Conservation (phyloP, 768 basidiomycete species). For the Boletus sp. region DNA sequence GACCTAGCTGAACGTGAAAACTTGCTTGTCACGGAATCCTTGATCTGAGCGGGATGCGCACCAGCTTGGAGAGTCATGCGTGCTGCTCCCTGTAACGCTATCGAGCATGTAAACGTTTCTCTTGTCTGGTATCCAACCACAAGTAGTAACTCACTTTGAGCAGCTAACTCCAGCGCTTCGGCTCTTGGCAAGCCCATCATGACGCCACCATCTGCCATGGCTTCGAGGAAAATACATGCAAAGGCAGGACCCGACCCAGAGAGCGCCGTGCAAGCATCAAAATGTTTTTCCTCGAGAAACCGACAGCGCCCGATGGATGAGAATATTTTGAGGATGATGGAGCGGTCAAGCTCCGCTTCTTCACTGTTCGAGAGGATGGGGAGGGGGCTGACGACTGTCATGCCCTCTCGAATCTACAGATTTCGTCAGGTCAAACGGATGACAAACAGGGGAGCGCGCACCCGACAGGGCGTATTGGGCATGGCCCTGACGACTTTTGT, state of each 20-base stretch:
- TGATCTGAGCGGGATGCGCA: slow-evolving; percentile 93
- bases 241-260: slow-evolving; percentile 97
- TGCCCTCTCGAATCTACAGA: slow-evolving; percentile 92
- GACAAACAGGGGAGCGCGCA: slow-evolving; percentile 34
- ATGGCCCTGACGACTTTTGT: slow-evolving; percentile 92
- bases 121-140: neutral
- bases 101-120: neutral
- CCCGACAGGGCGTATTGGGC: slow-evolving; percentile 98
- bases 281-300: slow-evolving; percentile 97
- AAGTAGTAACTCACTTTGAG: slow-evolving; percentile 69
- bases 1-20: slow-evolving; percentile 4
- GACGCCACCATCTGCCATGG: slow-evolving; percentile 98
- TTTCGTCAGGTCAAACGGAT: neutral
- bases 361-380: slow-evolving; percentile 41
- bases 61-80: slow-evolving; percentile 89
- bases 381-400: slow-evolving; percentile 89
- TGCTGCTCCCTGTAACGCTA: slow-evolving; percentile 94
- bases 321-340: slow-evolving; percentile 89
- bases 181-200: slow-evolving; percentile 98
- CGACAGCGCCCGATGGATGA: slow-evolving; percentile 95
- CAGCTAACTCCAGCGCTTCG: slow-evolving; percentile 92
- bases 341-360: slow-evolving; percentile 55
- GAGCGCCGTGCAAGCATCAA: slow-evolving; percentile 96
- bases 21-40: slow-evolving; percentile 96
- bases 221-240: slow-evolving; percentile 94